These are phyloP conservation scores for Dendrocalamus latiflorus DNA, from an alignment of 202 grass and related monocot species.

Conservation along the genomic window DNA sequence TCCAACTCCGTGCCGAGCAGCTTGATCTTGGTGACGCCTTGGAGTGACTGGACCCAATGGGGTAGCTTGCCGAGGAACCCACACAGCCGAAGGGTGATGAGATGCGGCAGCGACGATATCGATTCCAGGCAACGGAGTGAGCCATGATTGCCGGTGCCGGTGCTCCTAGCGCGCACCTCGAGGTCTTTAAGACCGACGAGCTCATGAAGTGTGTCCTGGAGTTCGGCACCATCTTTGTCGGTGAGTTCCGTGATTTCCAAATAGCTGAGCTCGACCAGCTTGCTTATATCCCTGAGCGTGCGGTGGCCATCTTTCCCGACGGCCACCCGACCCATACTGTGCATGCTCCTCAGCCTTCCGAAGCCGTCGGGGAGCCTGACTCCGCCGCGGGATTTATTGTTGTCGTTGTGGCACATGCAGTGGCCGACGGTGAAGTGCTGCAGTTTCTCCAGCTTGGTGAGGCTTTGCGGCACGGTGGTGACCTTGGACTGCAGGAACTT, in stretches of 20 bases:
- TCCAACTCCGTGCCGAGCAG: neutral
- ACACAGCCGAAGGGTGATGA: conserved; percentile 3
- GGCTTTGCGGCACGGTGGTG: neutral
- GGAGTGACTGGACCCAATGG: conserved; percentile 1
- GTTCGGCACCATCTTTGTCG: neutral
- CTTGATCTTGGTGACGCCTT: conserved; percentile 19
- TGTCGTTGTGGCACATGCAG: neutral
- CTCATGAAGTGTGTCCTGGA: neutral
- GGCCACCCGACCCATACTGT: neutral
- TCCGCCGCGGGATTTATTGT: neutral
- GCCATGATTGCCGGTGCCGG: neutral
- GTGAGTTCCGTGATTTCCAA: neutral
- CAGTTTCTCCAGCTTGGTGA: conserved; percentile 16
- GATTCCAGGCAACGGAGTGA: neutral
- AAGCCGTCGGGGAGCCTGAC: conserved; percentile 16
- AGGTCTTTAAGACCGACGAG: conserved; percentile 2
- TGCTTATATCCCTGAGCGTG: neutral
- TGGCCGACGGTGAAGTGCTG: neutral
- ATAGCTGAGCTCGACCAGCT: neutral
- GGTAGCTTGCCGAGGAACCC: neutral
- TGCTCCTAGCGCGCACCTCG: neutral
- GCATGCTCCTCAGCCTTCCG: neutral
- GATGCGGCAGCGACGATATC: neutral
- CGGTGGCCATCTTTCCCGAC: neutral
- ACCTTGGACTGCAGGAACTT: conserved; percentile 5